Evolutionary conservation across 1,284 basidiomycete species (phyloP).

Genomic region (Fomitiporia mediterranea): DNA sequence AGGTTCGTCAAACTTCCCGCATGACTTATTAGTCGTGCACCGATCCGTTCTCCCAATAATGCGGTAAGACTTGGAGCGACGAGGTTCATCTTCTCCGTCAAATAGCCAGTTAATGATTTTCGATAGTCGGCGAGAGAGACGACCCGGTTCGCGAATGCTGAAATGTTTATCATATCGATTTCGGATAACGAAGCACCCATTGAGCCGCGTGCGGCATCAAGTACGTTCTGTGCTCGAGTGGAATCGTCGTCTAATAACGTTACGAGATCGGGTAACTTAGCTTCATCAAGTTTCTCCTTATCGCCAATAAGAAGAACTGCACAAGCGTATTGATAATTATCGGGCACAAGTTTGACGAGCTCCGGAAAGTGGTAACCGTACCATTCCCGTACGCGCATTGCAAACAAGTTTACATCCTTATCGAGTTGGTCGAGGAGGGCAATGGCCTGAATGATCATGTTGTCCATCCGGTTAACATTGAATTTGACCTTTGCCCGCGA

Average conservation of each 20-base stretch:
- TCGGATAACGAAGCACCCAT: slow-evolving; percentile 95
- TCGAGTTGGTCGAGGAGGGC: slow-evolving; percentile 98
- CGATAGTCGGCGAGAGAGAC: slow-evolving; percentile 93
- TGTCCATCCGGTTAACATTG: slow-evolving; percentile 99
- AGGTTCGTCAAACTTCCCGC: slow-evolving; percentile 97
- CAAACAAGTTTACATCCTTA: slow-evolving; percentile 99
- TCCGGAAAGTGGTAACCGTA: slow-evolving; percentile 99
- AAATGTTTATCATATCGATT: slow-evolving; percentile 96
- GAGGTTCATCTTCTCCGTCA: slow-evolving; percentile 97
- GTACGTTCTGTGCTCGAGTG: slow-evolving; percentile 86
- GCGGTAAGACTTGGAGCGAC: slow-evolving; percentile 96
- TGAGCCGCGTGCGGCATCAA: slow-evolving; percentile 90
- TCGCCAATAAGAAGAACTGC: slow-evolving; percentile 87
- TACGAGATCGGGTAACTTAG: slow-evolving; percentile 78
- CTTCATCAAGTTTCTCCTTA: slow-evolving; percentile 75
- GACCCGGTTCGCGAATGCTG: slow-evolving; percentile 87
- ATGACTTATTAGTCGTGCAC: slow-evolving; percentile 93
- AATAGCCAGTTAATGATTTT: slow-evolving; percentile 85
- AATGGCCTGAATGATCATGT: slow-evolving; percentile 99
- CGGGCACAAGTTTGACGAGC: slow-evolving; percentile 89
- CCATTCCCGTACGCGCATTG: slow-evolving; percentile 98
- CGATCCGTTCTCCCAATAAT: slow-evolving; percentile 92
- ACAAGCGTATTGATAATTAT: slow-evolving; percentile 94
- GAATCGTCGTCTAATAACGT: slow-evolving; percentile 84
- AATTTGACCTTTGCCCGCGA: slow-evolving; percentile 98